Evolutionary conservation across 352 stramenopile species (phyloP).

Genomic region (Globisporangium alternatum): DNA sequence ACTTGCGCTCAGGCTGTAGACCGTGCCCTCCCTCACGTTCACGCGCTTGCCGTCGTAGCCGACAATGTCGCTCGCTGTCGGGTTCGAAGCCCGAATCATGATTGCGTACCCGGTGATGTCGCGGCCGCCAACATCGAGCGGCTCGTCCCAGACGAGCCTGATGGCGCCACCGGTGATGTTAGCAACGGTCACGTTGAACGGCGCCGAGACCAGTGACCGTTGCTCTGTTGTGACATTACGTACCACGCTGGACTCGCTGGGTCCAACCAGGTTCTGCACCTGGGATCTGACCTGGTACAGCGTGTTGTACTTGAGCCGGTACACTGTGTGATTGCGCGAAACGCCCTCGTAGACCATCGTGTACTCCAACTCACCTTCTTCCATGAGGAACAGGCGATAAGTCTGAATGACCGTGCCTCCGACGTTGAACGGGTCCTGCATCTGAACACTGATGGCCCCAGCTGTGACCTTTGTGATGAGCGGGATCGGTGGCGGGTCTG

Average conservation of each 20-base stretch:
- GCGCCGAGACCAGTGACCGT: conserved; percentile 38
- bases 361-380: conserved; percentile 23
- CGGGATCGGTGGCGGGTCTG: conserved; percentile 32
- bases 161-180: conserved; percentile 41
- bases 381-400: conserved; percentile 40
- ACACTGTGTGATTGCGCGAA: conserved; percentile 24
- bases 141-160: conserved; percentile 43
- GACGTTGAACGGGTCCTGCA: conserved; percentile 47
- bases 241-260: conserved; percentile 31
- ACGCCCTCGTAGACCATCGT: conserved; percentile 26
- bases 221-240: conserved; percentile 30
- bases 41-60: conserved; percentile 46
- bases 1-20: conserved; percentile 29
- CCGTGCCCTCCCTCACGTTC: conserved; percentile 15
- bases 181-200: conserved; percentile 25
- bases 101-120: conserved; percentile 46
- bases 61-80: conserved; percentile 14
- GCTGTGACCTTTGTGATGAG: conserved; percentile 34
- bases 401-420: conserved; percentile 39
- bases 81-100: conserved; percentile 22
- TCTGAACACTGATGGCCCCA: conserved; percentile 50
- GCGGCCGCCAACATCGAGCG: conserved; percentile 47
- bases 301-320: conserved; percentile 29
- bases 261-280: conserved; percentile 41
- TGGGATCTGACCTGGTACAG: conserved; percentile 50